Conservation (phyloP, 2,329 filamentous ascomycete species). For the Amauroascus verrucosus region DNA sequence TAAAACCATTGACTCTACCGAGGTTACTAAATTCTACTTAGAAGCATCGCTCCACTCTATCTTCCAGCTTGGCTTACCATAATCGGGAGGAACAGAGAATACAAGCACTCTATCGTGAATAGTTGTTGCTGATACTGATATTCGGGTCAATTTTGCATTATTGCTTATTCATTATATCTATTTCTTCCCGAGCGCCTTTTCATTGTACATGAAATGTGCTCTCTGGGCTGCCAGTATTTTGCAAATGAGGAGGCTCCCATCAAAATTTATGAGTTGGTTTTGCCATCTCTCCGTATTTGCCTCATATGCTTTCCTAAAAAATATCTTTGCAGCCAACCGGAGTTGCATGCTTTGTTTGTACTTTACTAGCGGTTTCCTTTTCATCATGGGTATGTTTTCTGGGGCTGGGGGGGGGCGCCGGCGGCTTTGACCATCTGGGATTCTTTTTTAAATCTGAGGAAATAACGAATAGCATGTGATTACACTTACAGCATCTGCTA, state of each 20-base stretch:
- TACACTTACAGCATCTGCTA: not conserved
- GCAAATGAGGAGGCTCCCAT: not conserved
- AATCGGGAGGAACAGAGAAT: not conserved
- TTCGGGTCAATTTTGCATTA: not conserved
- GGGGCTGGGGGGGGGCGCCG: constrained; percentile 2
- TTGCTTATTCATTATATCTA: not conserved
- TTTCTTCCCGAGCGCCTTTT: not conserved
- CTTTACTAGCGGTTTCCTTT: constrained; percentile 3
- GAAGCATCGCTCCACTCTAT: constrained; percentile 11
- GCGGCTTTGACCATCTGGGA: constrained; percentile 3
- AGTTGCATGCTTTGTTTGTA: constrained; percentile 9
- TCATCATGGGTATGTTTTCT: not conserved
- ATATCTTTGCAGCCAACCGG: not conserved
- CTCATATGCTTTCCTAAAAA: not conserved
- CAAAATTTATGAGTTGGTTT: not conserved
- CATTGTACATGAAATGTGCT: constrained; percentile 7
- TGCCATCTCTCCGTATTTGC: not conserved
- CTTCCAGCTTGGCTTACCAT: constrained; percentile 9
- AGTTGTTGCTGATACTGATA: not conserved
- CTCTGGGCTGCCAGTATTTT: not conserved
- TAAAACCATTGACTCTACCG: constrained; percentile 9
- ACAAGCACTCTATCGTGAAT: not conserved
- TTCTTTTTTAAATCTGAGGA: constrained; percentile 6
- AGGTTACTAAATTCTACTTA: constrained; percentile 12
- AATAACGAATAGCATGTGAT: constrained; percentile 8